Conservation (phyloP, 306 rosid genomes). For the Luffa aegyptiaca region DNA sequence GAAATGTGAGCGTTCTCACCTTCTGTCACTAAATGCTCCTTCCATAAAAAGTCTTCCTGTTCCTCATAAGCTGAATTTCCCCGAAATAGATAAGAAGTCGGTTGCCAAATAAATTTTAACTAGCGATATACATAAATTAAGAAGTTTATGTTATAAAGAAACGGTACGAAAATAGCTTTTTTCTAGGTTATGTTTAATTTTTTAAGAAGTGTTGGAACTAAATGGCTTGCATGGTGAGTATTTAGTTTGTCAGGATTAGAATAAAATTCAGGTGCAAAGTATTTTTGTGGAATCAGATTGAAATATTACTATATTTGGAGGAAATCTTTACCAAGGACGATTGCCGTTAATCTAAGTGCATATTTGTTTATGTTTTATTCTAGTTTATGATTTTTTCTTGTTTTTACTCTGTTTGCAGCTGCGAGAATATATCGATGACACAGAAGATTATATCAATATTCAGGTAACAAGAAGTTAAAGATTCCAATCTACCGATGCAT, state of each 20-base stretch:
- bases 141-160: no score
- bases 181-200: neutral
- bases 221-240: neutral
- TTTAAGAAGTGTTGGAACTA: no score
- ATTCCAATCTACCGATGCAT: neutral
- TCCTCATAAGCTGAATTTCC: no score
- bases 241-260: neutral
- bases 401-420: conserved; percentile 36
- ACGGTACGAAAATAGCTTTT: no score
- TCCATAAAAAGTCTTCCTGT: no score
- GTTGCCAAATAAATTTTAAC: no score
- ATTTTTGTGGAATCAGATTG: neutral
- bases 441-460: conserved; percentile 86
- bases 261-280: neutral
- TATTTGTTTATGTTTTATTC: neutral
- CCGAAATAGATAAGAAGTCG: no score
- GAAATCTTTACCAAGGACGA: no score
- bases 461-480: conserved; percentile 33
- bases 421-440: conserved; percentile 71
- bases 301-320: neutral
- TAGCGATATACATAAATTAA: no score
- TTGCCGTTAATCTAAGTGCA: neutral
- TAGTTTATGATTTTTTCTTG: neutral
- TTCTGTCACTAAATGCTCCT: no score
- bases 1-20: no score